Percentiles rank a stretch among this genome's conserved stretches.
These are phyloP conservation scores for Phlyctochytrium bullatum DNA, from an alignment of 192 early-diverging fungal species.

Conservation along the genomic window DNA sequence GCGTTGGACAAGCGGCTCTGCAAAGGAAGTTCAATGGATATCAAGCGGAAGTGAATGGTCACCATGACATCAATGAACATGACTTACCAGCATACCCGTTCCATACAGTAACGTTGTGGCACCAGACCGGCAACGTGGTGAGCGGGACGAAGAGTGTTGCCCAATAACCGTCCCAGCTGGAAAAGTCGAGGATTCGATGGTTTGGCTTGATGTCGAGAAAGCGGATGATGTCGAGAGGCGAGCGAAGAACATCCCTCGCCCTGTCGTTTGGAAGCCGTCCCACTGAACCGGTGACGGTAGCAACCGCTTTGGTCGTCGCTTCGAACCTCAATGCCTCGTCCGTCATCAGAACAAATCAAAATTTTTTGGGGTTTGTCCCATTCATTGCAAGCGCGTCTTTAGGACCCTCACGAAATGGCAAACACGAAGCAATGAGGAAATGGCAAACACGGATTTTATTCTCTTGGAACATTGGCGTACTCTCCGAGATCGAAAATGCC, in stretches of 20 bases:
- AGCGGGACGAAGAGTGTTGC: background rate
- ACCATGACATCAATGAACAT: too few relatives aligned
- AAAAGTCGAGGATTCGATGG: constrained; percentile 14
- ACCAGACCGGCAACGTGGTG: constrained; percentile 8
- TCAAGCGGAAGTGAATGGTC: too few relatives aligned
- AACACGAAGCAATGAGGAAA: too few relatives aligned
- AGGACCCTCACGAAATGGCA: too few relatives aligned
- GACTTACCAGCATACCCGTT: background rate
- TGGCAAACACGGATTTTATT: too few relatives aligned
- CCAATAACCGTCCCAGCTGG: constrained; percentile 13
- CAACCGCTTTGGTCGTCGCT: background rate
- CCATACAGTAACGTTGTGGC: background rate
- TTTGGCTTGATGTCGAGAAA: constrained; percentile 9
- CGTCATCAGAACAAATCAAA: too few relatives aligned
- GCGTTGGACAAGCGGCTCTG: background rate
- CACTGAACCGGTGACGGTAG: background rate
- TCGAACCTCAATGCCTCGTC: background rate
- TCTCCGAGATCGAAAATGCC: background rate
- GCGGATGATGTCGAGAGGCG: background rate
- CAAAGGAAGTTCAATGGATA: background rate
- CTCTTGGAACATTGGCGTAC: too few relatives aligned
- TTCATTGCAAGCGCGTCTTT: too few relatives aligned
- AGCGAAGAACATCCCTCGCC: background rate
- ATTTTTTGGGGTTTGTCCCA: too few relatives aligned
- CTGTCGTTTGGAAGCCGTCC: constrained; percentile 1